Percentiles rank a stretch among this genome's conserved stretches.
Conservation (phyloP, 176 grass and related monocot genomes). For the Zizania latifolia region DNA sequence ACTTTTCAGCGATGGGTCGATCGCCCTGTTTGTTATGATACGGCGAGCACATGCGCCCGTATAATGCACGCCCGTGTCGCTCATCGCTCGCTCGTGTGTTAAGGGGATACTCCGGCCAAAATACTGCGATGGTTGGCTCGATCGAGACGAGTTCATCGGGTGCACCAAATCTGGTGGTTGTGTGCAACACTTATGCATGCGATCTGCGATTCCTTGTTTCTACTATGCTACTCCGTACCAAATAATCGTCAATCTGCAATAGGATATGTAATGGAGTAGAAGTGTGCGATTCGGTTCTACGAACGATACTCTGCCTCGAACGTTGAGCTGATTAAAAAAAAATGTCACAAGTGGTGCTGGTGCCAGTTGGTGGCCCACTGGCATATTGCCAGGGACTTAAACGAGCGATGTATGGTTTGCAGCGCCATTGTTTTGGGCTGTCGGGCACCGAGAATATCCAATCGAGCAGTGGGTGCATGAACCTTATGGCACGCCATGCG, state of each 20-base stretch:
- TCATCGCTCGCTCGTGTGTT: slow-evolving; percentile 10
- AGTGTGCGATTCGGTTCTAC: background rate
- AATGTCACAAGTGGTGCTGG: background rate
- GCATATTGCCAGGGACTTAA: background rate
- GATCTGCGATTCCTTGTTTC: background rate
- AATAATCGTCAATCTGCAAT: background rate
- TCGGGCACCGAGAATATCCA: background rate
- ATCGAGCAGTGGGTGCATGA: background rate
- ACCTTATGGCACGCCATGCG: slow-evolving; percentile 35
- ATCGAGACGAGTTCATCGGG: background rate
- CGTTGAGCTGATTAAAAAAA: background rate
- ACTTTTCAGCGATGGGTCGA: background rate
- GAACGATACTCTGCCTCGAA: background rate
- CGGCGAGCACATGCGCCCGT: slow-evolving; percentile 34
- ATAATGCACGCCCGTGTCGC: background rate
- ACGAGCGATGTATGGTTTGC: background rate
- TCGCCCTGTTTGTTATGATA: slow-evolving; percentile 18
- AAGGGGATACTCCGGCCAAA: background rate
- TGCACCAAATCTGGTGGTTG: slow-evolving; percentile 29
- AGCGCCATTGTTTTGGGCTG: background rate
- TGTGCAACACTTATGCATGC: background rate
- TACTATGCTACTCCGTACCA: no score
- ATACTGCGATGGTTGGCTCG: background rate
- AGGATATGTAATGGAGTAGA: background rate
- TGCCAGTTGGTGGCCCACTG: no score